phyloP scores from a whole-genome alignment of 2,329 filamentous ascomycete species.

The Hymenoscyphus linearis region DNA sequence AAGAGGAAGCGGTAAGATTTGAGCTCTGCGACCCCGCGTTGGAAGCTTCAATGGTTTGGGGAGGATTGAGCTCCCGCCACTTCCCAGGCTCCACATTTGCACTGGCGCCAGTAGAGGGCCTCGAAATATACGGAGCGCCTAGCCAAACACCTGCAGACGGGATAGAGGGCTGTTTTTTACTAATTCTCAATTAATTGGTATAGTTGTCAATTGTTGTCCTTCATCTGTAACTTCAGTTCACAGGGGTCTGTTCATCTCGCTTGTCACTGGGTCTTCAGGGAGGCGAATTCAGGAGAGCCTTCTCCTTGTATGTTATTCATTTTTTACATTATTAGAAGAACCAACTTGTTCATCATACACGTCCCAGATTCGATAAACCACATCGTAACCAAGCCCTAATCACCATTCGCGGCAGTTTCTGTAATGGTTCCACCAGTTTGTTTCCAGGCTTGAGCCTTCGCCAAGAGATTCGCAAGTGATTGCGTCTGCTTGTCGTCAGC shows the following conservation, averaged over 20 bases:
- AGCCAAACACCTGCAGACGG: not conserved
- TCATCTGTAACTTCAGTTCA: not conserved
- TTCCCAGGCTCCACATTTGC: not conserved
- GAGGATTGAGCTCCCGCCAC: not conserved
- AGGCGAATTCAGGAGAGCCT: too few relatives aligned
- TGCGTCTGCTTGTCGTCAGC: conserved; percentile 85
- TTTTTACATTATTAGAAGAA: not conserved
- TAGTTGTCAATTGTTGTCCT: not conserved
- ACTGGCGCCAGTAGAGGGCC: not conserved
- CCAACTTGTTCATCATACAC: not conserved
- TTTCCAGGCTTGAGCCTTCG: conserved; percentile 73
- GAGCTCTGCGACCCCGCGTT: not conserved
- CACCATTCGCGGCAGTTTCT: conserved; percentile 17
- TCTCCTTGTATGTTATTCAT: not conserved
- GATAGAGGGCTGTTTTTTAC: not conserved
- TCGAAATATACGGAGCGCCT: not conserved
- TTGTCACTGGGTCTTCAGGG: too few relatives aligned
- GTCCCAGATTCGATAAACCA: not conserved
- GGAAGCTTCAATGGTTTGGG: not conserved
- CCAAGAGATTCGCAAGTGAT: conserved; percentile 76
- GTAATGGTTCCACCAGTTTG: conserved; percentile 30
- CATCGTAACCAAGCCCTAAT: conserved; percentile 1
- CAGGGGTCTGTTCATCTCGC: not conserved
- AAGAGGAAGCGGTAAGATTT: too few relatives aligned
- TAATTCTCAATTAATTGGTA: not conserved